Percentiles rank a stretch among this genome's conserved stretches.
Evolutionary conservation across 352 stramenopile species (phyloP).

Genomic region (Sclerospora graminicola): DNA sequence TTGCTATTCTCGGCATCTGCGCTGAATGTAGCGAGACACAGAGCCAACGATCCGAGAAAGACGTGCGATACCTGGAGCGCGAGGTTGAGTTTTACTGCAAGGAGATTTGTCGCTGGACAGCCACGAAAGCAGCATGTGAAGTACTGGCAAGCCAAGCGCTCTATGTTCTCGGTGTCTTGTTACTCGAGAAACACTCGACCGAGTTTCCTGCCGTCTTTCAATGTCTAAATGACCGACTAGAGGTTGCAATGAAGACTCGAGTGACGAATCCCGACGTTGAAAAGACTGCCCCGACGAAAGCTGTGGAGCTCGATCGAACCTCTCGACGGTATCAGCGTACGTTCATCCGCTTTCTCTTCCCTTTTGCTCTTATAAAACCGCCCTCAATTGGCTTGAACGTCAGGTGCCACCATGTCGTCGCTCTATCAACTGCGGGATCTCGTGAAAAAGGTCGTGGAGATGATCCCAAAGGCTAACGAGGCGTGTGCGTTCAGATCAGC

Average conservation of each 20-base stretch:
- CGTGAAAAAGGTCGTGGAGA: slow-evolving; percentile 16
- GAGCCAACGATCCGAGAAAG: slow-evolving; percentile 5
- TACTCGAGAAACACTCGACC: slow-evolving; percentile 33
- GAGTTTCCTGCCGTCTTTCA: slow-evolving; percentile 46
- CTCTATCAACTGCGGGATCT: slow-evolving; percentile 41
- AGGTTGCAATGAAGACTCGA: slow-evolving; percentile 12
- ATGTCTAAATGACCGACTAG: slow-evolving; percentile 32
- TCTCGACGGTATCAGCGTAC: slow-evolving; percentile 25
- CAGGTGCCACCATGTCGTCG: slow-evolving; percentile 25
- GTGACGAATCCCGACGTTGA: not conserved
- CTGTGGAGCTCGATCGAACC: slow-evolving; percentile 2
- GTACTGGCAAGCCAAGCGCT: slow-evolving; percentile 35
- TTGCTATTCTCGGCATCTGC: slow-evolving; percentile 21
- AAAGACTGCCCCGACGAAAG: not conserved
- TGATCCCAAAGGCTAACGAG: slow-evolving; percentile 4
- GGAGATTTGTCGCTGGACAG: slow-evolving; percentile 37
- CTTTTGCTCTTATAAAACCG: not conserved
- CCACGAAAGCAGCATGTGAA: slow-evolving; percentile 13
- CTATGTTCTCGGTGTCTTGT: slow-evolving; percentile 28
- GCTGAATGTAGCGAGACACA: slow-evolving; percentile 21
- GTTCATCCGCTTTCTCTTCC: slow-evolving; percentile 5
- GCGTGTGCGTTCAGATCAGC: slow-evolving; percentile 14
- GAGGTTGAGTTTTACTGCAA: slow-evolving; percentile 74
- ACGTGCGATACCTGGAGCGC: slow-evolving; percentile 40
- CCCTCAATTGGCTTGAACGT: no score